A percentile compares a stretch with the other conserved stretches of the same genome.
Evolutionary conservation across 805 yeast species (phyloP).

Genomic region (Lipomyces yamadae): DNA sequence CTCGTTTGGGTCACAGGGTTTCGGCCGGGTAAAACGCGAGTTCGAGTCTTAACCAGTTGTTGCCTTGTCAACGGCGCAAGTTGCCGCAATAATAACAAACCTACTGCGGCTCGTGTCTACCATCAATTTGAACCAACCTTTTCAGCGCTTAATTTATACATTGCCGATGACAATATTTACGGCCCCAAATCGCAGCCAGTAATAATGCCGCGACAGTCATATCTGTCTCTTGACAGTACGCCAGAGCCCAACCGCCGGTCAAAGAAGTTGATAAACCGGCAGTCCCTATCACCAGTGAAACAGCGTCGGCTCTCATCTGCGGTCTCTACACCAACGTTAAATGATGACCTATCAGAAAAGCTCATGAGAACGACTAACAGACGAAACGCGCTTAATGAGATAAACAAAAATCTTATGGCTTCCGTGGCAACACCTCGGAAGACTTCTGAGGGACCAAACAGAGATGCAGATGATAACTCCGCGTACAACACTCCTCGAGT

Average conservation of each 20-base stretch:
- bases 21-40: too few species aligned
- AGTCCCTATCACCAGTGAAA: slow-evolving; percentile 16
- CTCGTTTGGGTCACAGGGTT: too few species aligned
- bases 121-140: background rate
- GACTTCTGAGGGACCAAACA: background rate
- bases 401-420: slow-evolving; percentile 25
- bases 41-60: background rate
- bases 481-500: slow-evolving; percentile 27
- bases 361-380: slow-evolving; percentile 10
- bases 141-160: background rate
- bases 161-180: background rate
- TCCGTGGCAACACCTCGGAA: slow-evolving; percentile 14
- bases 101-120: background rate
- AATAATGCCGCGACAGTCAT: slow-evolving; percentile 22
- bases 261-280: slow-evolving; percentile 14
- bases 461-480: background rate
- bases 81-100: background rate
- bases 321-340: slow-evolving; percentile 9
- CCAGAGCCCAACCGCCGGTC: slow-evolving; percentile 8
- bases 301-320: slow-evolving; percentile 5
- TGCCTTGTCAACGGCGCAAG: background rate
- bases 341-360: slow-evolving; percentile 34
- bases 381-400: slow-evolving; percentile 26
- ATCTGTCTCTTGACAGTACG: background rate
- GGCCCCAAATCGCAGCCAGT: background rate